Evolutionary conservation across 805 yeast genomes (phyloP), one percentile per base, ranked within the genome.

Genomic region (Yamadazyma kitorensis): DNA sequence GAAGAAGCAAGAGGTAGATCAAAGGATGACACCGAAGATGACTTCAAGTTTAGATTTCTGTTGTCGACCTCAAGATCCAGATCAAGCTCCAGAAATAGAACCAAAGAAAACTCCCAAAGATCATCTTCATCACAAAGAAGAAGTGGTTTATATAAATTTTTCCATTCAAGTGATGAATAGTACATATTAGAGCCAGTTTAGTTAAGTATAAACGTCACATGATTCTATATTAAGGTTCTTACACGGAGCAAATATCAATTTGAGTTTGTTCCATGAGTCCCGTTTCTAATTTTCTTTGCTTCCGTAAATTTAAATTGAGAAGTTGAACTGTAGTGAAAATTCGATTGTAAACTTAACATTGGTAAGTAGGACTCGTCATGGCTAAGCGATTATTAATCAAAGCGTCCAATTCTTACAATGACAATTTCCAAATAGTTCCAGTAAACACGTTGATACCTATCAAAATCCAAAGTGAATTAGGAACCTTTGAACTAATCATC

Each of bases 381-480:
- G 48, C 46, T 11, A 64, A 64, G 41, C 41, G 67, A 36, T 50
- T 67, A 35, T 40, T 57, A 10, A 57, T 68, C 14, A 54, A 48
- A 19, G 68, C 60, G 1, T 40, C 65, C 6, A 45, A 53, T 15
- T 39, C 37, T 21, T 61, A 59, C 33, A 52, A 51, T 11, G 48
- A 41, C 8, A 41, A 47, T 4, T 49, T 45, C 27, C 49, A 49
- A 27, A 40, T 56, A 3, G 69, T 74, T 2, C 70, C 76, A 0
- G 68, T 76, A 10, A 75, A 75, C 42, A 52, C 72, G 2, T 59
- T 59, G 21, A 39, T 34, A 3, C 67, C 70, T 1, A 38, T 68
- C 2, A 48, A 40, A 10, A 48, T 74, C n/a, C 47, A 55, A 5
- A 60, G 73, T 1, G 59, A 59, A 1, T 44, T 58, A 15, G 77